A percentile compares a stretch with the other conserved stretches of the same genome.
phyloP scores from a whole-genome alignment of 495 filamentous ascomycete species.

The Daldinia decipiens region DNA sequence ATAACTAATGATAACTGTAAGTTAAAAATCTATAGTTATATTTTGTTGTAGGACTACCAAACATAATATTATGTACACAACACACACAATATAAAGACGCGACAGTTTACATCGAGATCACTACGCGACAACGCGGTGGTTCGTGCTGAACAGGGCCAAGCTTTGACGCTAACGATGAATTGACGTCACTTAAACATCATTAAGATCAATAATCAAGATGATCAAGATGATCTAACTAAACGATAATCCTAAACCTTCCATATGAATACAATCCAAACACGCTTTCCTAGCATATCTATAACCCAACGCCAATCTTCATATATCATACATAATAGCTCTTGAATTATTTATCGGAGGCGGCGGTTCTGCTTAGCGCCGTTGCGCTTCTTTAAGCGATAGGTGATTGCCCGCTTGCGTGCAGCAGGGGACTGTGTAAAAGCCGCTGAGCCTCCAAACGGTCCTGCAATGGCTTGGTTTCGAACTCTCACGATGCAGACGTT shows the following conservation, averaged over 20 bases:
- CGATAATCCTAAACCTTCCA: not conserved
- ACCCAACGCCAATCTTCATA: not conserved
- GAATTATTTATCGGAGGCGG: conserved; percentile 22
- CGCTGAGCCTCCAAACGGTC: conserved; percentile 69
- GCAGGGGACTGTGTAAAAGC: conserved; percentile 61
- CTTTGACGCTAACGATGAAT: conserved; percentile 8
- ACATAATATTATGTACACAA: not conserved
- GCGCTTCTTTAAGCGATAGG: conserved; percentile 58
- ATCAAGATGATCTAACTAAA: not conserved
- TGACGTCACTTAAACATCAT: not conserved
- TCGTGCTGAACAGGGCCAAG: conserved; percentile 21
- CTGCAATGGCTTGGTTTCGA: conserved; percentile 64
- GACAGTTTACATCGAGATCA: not conserved
- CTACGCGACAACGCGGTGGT: conserved; percentile 17
- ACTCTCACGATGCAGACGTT: conserved; percentile 69
- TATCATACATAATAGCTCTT: not conserved
- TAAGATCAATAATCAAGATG: not conserved
- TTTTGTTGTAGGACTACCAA: too few species aligned
- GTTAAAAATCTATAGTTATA: too few species aligned
- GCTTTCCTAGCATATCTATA: too few species aligned
- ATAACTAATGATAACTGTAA: too few species aligned
- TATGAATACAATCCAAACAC: too few species aligned
- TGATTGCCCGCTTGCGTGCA: conserved; percentile 58
- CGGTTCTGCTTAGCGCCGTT: conserved; percentile 38
- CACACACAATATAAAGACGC: not conserved